phyloP scores from a whole-genome alignment of 1,284 basidiomycete genomes.

The Vanrija humicola region DNA sequence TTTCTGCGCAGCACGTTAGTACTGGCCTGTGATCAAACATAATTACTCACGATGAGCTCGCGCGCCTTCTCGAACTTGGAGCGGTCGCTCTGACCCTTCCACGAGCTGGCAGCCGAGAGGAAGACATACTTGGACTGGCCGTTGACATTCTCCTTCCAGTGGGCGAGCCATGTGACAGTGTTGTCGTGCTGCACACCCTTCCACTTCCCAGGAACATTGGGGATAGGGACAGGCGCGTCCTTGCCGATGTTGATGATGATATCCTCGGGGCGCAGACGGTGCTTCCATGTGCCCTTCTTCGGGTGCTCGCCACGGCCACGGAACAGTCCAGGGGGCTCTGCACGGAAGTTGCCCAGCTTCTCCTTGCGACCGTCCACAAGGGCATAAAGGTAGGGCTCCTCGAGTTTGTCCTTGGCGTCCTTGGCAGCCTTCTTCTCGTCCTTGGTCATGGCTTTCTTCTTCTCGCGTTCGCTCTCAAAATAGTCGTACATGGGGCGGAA shows the following conservation, averaged over 20 bases:
- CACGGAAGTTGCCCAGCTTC: constrained; percentile 96
- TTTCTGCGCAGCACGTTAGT: constrained; percentile 54
- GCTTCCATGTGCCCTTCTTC: constrained; percentile 93
- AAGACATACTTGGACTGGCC: constrained; percentile 93
- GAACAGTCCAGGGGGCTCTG: constrained; percentile 96
- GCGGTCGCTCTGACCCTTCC: constrained; percentile 96
- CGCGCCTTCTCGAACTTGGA: constrained; percentile 94
- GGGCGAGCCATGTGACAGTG: constrained; percentile 95
- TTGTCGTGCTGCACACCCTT: constrained; percentile 78
- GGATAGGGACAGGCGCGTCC: constrained; percentile 66
- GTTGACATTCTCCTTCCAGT: constrained; percentile 95
- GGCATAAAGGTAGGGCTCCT: constrained; percentile 80
- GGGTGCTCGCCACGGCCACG: constrained; percentile 97
- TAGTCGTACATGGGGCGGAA: constrained; percentile 93
- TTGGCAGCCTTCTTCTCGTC: constrained; percentile 88
- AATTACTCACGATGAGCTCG: constrained; percentile 71
- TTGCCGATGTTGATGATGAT: constrained; percentile 90
- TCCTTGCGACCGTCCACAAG: constrained; percentile 91
- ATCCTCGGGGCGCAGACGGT: constrained; percentile 83
- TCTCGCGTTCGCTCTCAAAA: constrained; percentile 86
- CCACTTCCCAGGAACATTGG: constrained; percentile 84
- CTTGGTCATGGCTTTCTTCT: constrained; percentile 80
- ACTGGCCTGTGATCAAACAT: not conserved
- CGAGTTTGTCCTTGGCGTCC: constrained; percentile 74
- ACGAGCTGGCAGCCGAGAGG: constrained; percentile 83